These are phyloP conservation scores for Aspergillus pseudoviridinutans DNA, from an alignment of 2,329 filamentous ascomycete genomes.

Conservation along the genomic window DNA sequence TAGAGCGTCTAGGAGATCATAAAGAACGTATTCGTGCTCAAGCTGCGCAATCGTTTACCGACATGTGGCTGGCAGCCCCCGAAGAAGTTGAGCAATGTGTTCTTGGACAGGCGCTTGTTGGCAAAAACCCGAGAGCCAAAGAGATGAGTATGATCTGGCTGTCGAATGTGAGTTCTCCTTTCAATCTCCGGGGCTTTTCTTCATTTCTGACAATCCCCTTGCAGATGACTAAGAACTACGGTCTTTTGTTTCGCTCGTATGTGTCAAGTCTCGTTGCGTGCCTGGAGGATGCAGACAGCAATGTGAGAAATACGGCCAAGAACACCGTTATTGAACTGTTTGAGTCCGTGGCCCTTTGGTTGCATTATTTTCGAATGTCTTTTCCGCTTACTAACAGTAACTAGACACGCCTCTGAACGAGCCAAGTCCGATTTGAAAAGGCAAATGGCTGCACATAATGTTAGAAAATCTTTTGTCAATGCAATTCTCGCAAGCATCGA, in stretches of 20 bases:
- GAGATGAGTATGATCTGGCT: slow-evolving; percentile 84
- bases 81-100: slow-evolving; percentile 75
- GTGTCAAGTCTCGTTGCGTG: slow-evolving; percentile 79
- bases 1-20: slow-evolving; percentile 81
- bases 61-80: slow-evolving; percentile 67
- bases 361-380: not conserved
- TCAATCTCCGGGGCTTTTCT: not conserved
- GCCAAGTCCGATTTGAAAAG: slow-evolving; percentile 87
- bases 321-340: slow-evolving; percentile 82
- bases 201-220: slow-evolving; percentile 6
- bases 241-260: slow-evolving; percentile 75
- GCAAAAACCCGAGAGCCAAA: slow-evolving; percentile 79
- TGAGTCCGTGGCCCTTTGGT: slow-evolving; percentile 48
- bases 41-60: slow-evolving; percentile 70
- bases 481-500: slow-evolving; percentile 74
- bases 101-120: slow-evolving; percentile 70
- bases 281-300: slow-evolving; percentile 84
- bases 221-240: slow-evolving; percentile 76
- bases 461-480: slow-evolving; percentile 78
- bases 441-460: slow-evolving; percentile 77
- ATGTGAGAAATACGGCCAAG: slow-evolving; percentile 81
- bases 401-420: slow-evolving; percentile 68
- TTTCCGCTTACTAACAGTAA: slow-evolving; percentile 6
- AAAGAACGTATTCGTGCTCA: slow-evolving; percentile 79
- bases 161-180: slow-evolving; percentile 55